Conservation (phyloP, 2,329 filamentous ascomycete genomes). For the Paracamarosporium sp. region DNA sequence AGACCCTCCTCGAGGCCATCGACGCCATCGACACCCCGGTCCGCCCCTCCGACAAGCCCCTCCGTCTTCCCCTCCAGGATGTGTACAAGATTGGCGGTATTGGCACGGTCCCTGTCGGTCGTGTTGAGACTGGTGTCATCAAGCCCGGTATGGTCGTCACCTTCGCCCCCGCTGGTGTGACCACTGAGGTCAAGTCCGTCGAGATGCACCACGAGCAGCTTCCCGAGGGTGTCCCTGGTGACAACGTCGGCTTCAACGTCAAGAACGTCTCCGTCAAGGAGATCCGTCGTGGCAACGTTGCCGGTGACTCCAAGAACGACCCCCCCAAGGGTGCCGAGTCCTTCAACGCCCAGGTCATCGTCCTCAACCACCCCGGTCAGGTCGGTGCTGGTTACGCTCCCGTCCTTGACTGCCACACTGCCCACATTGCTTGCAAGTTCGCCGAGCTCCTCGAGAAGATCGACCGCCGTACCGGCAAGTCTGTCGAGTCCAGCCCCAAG, state of each 20-base stretch:
- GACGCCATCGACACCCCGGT: slow-evolving; percentile 91
- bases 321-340: slow-evolving; percentile 85
- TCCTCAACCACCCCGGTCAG: slow-evolving; percentile 99
- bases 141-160: slow-evolving; percentile 92
- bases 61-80: slow-evolving; percentile 99
- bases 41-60: slow-evolving; percentile 98
- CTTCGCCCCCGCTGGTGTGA: slow-evolving; percentile 98
- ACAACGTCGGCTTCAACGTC: slow-evolving; percentile 99
- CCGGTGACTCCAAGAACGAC: slow-evolving; percentile 99
- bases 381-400: slow-evolving; percentile 99
- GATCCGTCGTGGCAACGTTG: slow-evolving; percentile 99
- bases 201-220: slow-evolving; percentile 99
- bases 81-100: slow-evolving; percentile 99
- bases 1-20: slow-evolving; percentile 99
- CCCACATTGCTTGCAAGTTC: slow-evolving; percentile 99
- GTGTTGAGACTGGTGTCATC: slow-evolving; percentile 98
- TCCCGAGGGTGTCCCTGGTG: slow-evolving; percentile 89
- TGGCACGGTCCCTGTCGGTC: slow-evolving; percentile 98
- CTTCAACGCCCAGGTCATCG: slow-evolving; percentile 99
- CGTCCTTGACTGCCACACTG: slow-evolving; percentile 99
- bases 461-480: slow-evolving; percentile 99
- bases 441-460: slow-evolving; percentile 99
- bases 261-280: slow-evolving; percentile 99
- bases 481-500: slow-evolving; percentile 89
- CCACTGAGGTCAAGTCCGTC: slow-evolving; percentile 99